Percentiles rank a stretch among this genome's conserved stretches.
phyloP scores from a whole-genome alignment of 2,329 filamentous ascomycete genomes.

The Sporothrix phasma region DNA sequence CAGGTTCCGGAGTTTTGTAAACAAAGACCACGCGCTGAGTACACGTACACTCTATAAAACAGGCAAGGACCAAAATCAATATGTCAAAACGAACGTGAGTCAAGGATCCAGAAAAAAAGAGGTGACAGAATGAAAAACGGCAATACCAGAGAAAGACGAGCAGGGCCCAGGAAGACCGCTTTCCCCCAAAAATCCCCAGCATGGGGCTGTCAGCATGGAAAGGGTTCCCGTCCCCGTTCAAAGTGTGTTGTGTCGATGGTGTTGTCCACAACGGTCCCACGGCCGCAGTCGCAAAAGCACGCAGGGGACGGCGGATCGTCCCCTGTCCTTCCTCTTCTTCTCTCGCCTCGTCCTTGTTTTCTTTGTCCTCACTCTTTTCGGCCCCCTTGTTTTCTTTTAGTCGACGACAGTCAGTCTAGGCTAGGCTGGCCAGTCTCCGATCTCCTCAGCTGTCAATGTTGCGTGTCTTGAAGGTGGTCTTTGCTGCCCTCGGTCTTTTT shows the following conservation, averaged over 20 bases:
- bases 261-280: neutral
- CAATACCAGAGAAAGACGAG: neutral
- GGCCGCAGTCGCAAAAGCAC: conserved; percentile 1
- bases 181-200: neutral
- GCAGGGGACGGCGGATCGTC: neutral
- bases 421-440: neutral
- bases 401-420: neutral
- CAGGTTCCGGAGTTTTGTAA: neutral
- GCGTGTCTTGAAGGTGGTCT: neutral
- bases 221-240: neutral
- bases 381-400: conserved; percentile 1
- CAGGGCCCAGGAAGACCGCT: neutral
- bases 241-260: too few species aligned
- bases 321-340: neutral
- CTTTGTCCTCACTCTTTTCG: neutral
- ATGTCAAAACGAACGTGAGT: neutral
- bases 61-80: neutral
- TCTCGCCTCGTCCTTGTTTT: neutral
- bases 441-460: neutral
- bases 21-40: neutral
- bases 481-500: neutral
- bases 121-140: neutral
- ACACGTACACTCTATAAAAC: neutral
- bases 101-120: neutral
- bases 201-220: neutral